These are phyloP conservation scores for Mytilinidion resinicola DNA, from an alignment of 495 filamentous ascomycete species.

Conservation along the genomic window DNA sequence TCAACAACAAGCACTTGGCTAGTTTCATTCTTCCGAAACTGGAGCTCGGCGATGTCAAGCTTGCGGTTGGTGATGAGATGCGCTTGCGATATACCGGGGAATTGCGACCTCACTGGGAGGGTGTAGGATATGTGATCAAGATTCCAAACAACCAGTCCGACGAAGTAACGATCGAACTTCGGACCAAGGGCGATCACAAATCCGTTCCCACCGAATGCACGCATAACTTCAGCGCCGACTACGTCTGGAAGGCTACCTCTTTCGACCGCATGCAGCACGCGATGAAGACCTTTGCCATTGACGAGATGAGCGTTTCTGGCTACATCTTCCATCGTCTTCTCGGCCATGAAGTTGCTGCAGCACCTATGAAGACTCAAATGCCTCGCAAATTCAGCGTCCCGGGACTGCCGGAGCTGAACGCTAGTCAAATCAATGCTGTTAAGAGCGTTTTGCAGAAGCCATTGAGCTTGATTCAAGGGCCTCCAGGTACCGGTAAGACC, in stretches of 20 bases:
- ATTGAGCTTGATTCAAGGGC: slow-evolving; percentile 91
- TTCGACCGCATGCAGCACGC: slow-evolving; percentile 99
- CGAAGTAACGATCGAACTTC: slow-evolving; percentile 92
- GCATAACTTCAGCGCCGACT: slow-evolving; percentile 95
- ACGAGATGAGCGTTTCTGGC: slow-evolving; percentile 96
- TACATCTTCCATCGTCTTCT: slow-evolving; percentile 98
- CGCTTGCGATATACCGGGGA: slow-evolving; percentile 93
- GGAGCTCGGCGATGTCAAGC: slow-evolving; percentile 94
- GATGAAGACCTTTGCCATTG: slow-evolving; percentile 98
- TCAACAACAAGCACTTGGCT: slow-evolving; percentile 96
- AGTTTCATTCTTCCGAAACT: slow-evolving; percentile 96
- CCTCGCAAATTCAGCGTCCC: slow-evolving; percentile 96
- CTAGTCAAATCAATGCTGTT: slow-evolving; percentile 92
- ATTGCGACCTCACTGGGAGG: slow-evolving; percentile 90
- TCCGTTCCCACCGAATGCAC: slow-evolving; percentile 96
- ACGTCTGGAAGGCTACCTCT: slow-evolving; percentile 98
- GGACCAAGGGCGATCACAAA: slow-evolving; percentile 85
- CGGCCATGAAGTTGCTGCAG: slow-evolving; percentile 91
- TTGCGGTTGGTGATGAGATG: slow-evolving; percentile 99
- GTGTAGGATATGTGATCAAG: slow-evolving; percentile 98
- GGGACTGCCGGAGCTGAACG: slow-evolving; percentile 90
- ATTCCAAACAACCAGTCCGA: slow-evolving; percentile 99
- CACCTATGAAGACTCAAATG: slow-evolving; percentile 93
- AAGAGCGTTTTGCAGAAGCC: slow-evolving; percentile 92
- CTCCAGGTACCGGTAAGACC: slow-evolving; percentile 95